Evolutionary conservation across 345 rosid species (phyloP), one percentile per base, ranked within the genome.

Genomic region (Cardamine resedifolia): DNA sequence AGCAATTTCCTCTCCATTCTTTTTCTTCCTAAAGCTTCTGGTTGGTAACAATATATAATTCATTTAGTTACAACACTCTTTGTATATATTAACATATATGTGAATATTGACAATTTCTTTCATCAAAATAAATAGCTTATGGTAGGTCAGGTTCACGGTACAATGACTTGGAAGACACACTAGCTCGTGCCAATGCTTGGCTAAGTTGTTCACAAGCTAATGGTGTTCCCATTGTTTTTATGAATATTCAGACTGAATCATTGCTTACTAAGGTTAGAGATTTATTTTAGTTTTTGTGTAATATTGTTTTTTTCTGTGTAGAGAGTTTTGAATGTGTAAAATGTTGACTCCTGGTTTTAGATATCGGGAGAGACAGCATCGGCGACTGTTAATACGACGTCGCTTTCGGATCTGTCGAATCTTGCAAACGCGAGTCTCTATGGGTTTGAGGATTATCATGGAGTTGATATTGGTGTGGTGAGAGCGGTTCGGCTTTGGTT

Each of bases 381-480:
- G 1, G 78, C 99, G 0, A 87, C 96, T 0, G 97, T 91, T 68
- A 95, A 82, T 75, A 78, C 99, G 0, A 92, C 96, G 0, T 91
- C 97, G 0, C 77, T 95, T 34, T 85, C 97, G 16, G 99, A 95
- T 79, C 64, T 91, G 47, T 84, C 97, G 0, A 87, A 86, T 65
- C 83, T 90, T 5, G 93, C 92, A 47, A 83, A 84, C 52, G 92
- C 79, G 4, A 95, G 96, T 74, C 75, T 95, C 7, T 95, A 95
- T 39, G 99, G 99, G 14, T 95, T 95, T 44, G 99, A 95, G 85
- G 99, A 95, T 75, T 95, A 91, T 72, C 99, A 95, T 19, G 97
- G 97, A 39, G 93, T 95, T 38, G 99, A 95, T 83, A 83, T 95
- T 21, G 99, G 99, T 47, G 96, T 95, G 16, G 97, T 95, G 19